phyloP scores from a whole-genome alignment of 306 rosid species.

The Bauhinia variegata region DNA sequence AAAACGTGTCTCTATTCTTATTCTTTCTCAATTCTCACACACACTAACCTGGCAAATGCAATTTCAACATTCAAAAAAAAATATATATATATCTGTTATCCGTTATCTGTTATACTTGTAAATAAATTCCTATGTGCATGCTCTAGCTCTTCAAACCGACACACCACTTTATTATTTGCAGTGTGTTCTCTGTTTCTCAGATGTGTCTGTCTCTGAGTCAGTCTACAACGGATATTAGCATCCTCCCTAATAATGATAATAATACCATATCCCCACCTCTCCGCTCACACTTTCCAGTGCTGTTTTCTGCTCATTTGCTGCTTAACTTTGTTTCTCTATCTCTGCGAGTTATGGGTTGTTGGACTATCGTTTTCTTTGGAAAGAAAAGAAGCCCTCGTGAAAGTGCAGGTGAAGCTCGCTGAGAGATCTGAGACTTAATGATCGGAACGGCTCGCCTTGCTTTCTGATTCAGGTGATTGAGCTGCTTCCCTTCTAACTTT shows the following conservation, averaged over 20 bases:
- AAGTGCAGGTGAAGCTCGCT: slow-evolving; percentile 81
- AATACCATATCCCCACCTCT: slow-evolving; percentile 15
- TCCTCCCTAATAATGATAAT: too few species aligned
- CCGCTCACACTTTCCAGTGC: slow-evolving; percentile 5
- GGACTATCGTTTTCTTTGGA: slow-evolving; percentile 54
- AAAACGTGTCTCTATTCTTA: too few species aligned
- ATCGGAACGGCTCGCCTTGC: slow-evolving; percentile 50
- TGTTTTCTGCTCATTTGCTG: slow-evolving; percentile 15
- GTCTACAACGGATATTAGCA: slow-evolving; percentile 73
- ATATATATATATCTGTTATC: too few species aligned
- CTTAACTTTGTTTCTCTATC: slow-evolving; percentile 28
- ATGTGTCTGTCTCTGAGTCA: slow-evolving; percentile 44
- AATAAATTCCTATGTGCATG: slow-evolving; percentile 52
- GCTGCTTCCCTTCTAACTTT: slow-evolving; percentile 47
- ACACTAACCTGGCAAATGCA: too few species aligned
- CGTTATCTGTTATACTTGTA: too few species aligned
- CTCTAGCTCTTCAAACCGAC: slow-evolving; percentile 59
- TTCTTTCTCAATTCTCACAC: too few species aligned
- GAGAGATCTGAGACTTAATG: slow-evolving; percentile 74
- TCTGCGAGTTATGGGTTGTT: slow-evolving; percentile 19
- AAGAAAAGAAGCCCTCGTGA: slow-evolving; percentile 66
- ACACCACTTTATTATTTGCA: slow-evolving; percentile 70
- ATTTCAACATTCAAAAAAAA: too few species aligned
- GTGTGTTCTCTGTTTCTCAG: slow-evolving; percentile 52
- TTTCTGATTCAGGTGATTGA: slow-evolving; percentile 75